Percentiles rank a stretch among this genome's conserved stretches.
Conservation (phyloP, 495 filamentous ascomycete species). For the Aspergillus sclerotioniger region DNA sequence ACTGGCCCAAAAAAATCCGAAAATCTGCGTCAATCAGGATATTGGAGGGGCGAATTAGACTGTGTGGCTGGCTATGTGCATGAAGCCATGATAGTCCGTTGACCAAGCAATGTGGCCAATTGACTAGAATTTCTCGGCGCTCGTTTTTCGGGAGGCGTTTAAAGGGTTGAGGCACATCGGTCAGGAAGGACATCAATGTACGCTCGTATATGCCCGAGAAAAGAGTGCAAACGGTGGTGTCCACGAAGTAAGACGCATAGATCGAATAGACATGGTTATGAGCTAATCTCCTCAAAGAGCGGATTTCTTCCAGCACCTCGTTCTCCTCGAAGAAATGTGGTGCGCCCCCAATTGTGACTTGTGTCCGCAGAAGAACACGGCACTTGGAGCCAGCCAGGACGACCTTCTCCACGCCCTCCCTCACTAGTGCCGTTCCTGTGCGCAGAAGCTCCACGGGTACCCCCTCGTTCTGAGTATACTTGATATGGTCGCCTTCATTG, state of each 20-base stretch:
- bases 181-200: slow-evolving; percentile 74
- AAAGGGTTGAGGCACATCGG: slow-evolving; percentile 61
- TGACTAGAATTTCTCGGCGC: slow-evolving; percentile 66
- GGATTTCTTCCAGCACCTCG: slow-evolving; percentile 69
- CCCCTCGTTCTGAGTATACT: slow-evolving; percentile 74
- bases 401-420: slow-evolving; percentile 64
- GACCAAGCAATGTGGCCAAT: slow-evolving; percentile 85
- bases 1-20: slow-evolving; percentile 72
- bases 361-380: slow-evolving; percentile 65
- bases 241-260: slow-evolving; percentile 75
- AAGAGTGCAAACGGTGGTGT: slow-evolving; percentile 69
- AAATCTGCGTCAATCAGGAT: slow-evolving; percentile 71
- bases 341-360: slow-evolving; percentile 60
- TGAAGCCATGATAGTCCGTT: slow-evolving; percentile 79
- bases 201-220: slow-evolving; percentile 73
- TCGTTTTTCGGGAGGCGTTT: slow-evolving; percentile 70
- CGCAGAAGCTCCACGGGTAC: slow-evolving; percentile 74
- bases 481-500: slow-evolving; percentile 64
- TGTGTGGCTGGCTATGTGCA: slow-evolving; percentile 66
- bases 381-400: slow-evolving; percentile 45
- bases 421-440: slow-evolving; percentile 44
- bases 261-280: slow-evolving; percentile 81
- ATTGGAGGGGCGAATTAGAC: slow-evolving; percentile 81
- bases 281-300: slow-evolving; percentile 58
- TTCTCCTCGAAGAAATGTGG: slow-evolving; percentile 58